Conservation (phyloP, 495 filamentous ascomycete genomes). For the Aspergillus hancockii region DNA sequence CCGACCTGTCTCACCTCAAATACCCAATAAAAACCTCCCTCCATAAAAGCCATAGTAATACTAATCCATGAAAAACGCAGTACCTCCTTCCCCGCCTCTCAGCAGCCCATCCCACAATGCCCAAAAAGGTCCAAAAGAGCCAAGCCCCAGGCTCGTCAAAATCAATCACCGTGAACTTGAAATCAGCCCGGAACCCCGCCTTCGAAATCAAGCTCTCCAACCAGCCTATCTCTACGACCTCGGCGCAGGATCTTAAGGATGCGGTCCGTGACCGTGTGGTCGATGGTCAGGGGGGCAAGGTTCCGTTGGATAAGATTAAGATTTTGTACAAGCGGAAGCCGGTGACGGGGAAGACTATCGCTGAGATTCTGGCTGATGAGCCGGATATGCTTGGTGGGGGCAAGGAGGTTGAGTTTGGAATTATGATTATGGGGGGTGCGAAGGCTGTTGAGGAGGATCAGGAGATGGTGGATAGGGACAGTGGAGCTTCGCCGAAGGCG, state of each 20-base stretch:
- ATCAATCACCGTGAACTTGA: constrained; percentile 60
- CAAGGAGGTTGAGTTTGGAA: constrained; percentile 65
- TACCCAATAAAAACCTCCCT: background rate
- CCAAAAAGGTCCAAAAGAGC: constrained; percentile 47
- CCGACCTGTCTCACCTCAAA: constrained; percentile 14
- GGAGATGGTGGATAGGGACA: constrained; percentile 35
- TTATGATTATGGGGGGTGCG: constrained; percentile 81
- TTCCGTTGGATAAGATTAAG: constrained; percentile 69
- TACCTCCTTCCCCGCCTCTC: constrained; percentile 49
- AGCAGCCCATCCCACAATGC: constrained; percentile 48
- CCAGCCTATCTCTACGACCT: constrained; percentile 61
- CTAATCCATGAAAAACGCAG: constrained; percentile 25
- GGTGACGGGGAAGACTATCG: constrained; percentile 57
- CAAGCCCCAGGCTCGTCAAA: constrained; percentile 49
- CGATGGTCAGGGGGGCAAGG: constrained; percentile 33
- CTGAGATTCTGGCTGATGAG: constrained; percentile 50
- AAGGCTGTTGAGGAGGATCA: constrained; percentile 31
- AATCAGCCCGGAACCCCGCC: constrained; percentile 71
- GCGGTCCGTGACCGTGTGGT: constrained; percentile 52
- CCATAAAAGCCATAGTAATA: background rate
- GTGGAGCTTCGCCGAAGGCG: constrained; percentile 41
- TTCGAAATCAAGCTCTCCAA: constrained; percentile 63
- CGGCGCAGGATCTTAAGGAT: constrained; percentile 71
- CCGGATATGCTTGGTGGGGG: constrained; percentile 37
- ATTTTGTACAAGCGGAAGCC: constrained; percentile 83